Evolutionary conservation across 1,139 yeast genomes (phyloP).

Genomic region (Pichia sorboxylosa): DNA sequence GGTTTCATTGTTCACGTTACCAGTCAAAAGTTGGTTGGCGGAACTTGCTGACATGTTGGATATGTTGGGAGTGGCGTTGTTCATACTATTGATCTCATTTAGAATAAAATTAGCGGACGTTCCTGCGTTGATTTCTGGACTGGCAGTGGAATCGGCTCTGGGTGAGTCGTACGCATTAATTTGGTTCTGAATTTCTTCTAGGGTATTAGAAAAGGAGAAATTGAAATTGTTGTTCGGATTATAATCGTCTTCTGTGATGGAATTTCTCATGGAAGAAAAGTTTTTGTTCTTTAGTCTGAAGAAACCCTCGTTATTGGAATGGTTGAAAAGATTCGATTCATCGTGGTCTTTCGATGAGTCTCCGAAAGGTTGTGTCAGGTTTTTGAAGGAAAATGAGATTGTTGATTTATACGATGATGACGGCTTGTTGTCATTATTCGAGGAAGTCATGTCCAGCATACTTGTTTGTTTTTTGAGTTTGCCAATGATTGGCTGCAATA

Average conservation of each 20-base stretch:
- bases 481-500: constrained; percentile 7
- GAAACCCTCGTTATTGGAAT: constrained; percentile 1
- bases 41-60: too few species aligned
- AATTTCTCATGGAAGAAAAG: constrained; percentile 1
- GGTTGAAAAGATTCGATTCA: background rate
- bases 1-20: too few species aligned
- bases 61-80: too few species aligned
- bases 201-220: constrained; percentile 21
- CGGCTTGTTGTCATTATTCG: background rate
- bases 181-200: constrained; percentile 24
- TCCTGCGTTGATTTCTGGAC: too few species aligned
- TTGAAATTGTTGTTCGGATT: constrained; percentile 22
- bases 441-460: constrained; percentile 1
- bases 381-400: constrained; percentile 7
- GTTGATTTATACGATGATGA: constrained; percentile 7
- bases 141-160: too few species aligned
- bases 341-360: background rate
- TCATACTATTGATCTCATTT: too few species aligned
- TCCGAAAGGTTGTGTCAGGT: constrained; percentile 1
- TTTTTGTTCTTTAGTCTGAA: constrained; percentile 1
- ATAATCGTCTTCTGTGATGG: constrained; percentile 20
- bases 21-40: too few species aligned
- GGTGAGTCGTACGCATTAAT: constrained; percentile 13
- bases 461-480: constrained; percentile 5
- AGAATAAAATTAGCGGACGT: too few species aligned